These are phyloP conservation scores for Ceratocystis huliohia DNA, from an alignment of 2,329 filamentous ascomycete species.

Conservation along the genomic window DNA sequence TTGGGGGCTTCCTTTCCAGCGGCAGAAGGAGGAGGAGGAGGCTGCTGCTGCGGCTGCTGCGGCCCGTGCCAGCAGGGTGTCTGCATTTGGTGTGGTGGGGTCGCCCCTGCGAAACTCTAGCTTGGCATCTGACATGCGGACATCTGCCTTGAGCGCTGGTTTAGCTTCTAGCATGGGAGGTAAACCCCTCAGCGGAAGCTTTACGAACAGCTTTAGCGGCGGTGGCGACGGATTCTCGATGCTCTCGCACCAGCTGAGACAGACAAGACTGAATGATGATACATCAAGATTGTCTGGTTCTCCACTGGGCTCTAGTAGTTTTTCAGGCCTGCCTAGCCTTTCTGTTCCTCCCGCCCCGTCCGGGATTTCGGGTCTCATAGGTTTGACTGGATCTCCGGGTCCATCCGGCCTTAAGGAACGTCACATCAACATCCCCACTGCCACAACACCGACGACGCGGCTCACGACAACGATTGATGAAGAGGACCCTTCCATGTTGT, in stretches of 20 bases:
- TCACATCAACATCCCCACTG: not conserved
- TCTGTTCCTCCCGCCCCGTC: not conserved
- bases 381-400: not conserved
- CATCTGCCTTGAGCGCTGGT: conserved; percentile 5
- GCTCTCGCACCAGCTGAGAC: conserved; percentile 17
- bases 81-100: conserved; percentile 54
- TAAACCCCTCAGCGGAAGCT: conserved; percentile 14
- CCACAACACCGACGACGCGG: conserved; percentile 11
- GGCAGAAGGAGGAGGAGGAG: conserved; percentile 45
- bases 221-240: conserved; percentile 18
- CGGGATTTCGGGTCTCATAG: not conserved
- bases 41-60: conserved; percentile 21
- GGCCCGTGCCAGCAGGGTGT: conserved; percentile 29
- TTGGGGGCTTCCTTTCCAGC: conserved; percentile 49
- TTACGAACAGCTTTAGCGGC: conserved; percentile 6
- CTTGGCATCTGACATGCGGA: conserved; percentile 36
- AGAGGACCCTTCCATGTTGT: conserved; percentile 19
- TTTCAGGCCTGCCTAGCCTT: not conserved
- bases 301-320: conserved; percentile 9
- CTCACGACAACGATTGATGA: conserved; percentile 20
- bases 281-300: conserved; percentile 12
- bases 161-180: conserved; percentile 9
- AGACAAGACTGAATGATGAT: conserved; percentile 14
- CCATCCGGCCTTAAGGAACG: conserved; percentile 10
- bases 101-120: conserved; percentile 53